Percentiles rank a stretch among this genome's conserved stretches.
phyloP scores from a whole-genome alignment of 2,329 filamentous ascomycete species.

The Penicillium sp. region DNA sequence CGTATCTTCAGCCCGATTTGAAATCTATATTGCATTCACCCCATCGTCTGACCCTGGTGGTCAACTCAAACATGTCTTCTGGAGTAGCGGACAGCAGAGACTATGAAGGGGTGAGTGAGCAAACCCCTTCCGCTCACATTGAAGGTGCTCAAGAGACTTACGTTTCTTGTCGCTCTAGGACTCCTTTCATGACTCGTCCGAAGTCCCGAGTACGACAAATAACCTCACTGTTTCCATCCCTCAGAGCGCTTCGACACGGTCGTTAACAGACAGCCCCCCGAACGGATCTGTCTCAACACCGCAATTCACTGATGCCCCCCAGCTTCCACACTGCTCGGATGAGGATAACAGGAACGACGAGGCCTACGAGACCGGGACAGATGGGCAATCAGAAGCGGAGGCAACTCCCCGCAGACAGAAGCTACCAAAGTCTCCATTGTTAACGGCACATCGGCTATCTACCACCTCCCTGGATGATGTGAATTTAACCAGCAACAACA shows the following conservation, averaged over 20 bases:
- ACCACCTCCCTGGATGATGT: conserved; percentile 67
- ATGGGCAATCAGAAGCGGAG: conserved; percentile 35
- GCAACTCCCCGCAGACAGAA: conserved; percentile 42
- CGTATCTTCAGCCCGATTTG: conserved; percentile 12
- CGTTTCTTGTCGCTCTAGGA: conserved; percentile 58
- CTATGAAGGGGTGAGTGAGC: conserved; percentile 46
- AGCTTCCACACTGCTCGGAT: conserved; percentile 34
- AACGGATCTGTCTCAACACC: conserved; percentile 45
- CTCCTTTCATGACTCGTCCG: conserved; percentile 79
- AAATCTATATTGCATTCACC: conserved; percentile 11
- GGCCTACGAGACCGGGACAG: conserved; percentile 31
- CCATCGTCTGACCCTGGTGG: conserved; percentile 21
- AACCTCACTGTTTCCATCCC: conserved; percentile 38
- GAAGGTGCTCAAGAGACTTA: conserved; percentile 13
- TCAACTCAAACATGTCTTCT: conserved; percentile 35
- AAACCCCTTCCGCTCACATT: conserved; percentile 11
- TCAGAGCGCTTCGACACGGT: conserved; percentile 61
- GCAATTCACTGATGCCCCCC: conserved; percentile 39
- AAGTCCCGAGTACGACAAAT: conserved; percentile 39
- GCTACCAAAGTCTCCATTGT: conserved; percentile 56
- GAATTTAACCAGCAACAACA: conserved; percentile 64
- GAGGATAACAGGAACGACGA: conserved; percentile 28
- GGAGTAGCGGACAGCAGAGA: conserved; percentile 45
- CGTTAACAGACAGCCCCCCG: conserved; percentile 58
- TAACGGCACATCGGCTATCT: conserved; percentile 60